Evolutionary conservation across 2,329 filamentous ascomycete genomes (phyloP).

Genomic region (Cytospora paraplurivora): DNA sequence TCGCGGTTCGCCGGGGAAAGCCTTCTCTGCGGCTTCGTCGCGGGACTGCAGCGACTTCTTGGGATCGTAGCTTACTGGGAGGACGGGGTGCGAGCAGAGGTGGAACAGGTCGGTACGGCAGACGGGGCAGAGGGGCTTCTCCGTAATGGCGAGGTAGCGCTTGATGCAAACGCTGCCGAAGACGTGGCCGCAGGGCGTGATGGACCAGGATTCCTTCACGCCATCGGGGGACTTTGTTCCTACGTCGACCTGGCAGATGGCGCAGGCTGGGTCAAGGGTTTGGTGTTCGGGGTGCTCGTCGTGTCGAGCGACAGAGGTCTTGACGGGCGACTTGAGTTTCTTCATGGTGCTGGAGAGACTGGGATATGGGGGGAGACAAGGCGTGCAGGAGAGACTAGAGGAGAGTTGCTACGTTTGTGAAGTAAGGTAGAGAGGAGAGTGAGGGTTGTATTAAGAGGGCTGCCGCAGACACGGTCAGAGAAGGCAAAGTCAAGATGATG

Average conservation of each 20-base stretch:
- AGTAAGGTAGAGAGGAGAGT: slow-evolving; percentile 21
- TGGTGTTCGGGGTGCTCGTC: slow-evolving; percentile 19
- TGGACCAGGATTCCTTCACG: slow-evolving; percentile 27
- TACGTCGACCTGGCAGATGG: slow-evolving; percentile 29
- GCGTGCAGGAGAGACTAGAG: slow-evolving; percentile 13
- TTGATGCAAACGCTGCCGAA: slow-evolving; percentile 30
- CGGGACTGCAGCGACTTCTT: slow-evolving; percentile 21
- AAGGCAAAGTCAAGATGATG: background rate
- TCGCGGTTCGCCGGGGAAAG: slow-evolving; percentile 22
- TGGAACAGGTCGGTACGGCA: slow-evolving; percentile 29
- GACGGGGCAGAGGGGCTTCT: slow-evolving; percentile 30
- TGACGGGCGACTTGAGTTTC: slow-evolving; percentile 26
- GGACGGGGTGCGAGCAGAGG: slow-evolving; percentile 27
- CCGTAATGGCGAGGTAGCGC: slow-evolving; percentile 29
- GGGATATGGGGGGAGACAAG: background rate
- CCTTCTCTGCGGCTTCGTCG: slow-evolving; percentile 22
- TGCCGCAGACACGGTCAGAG: slow-evolving; percentile 8
- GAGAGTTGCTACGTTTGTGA: slow-evolving; percentile 17
- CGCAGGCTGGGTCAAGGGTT: slow-evolving; percentile 24
- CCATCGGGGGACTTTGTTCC: slow-evolving; percentile 28
- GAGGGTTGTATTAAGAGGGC: slow-evolving; percentile 22
- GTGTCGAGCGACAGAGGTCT: slow-evolving; percentile 26
- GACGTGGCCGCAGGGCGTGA: slow-evolving; percentile 29
- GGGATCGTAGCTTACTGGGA: slow-evolving; percentile 25
- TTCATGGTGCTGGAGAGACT: slow-evolving; percentile 21